Base-by-base conservation (phyloP, 176 grass and related monocot genomes). In the Secale cereale region DNA sequence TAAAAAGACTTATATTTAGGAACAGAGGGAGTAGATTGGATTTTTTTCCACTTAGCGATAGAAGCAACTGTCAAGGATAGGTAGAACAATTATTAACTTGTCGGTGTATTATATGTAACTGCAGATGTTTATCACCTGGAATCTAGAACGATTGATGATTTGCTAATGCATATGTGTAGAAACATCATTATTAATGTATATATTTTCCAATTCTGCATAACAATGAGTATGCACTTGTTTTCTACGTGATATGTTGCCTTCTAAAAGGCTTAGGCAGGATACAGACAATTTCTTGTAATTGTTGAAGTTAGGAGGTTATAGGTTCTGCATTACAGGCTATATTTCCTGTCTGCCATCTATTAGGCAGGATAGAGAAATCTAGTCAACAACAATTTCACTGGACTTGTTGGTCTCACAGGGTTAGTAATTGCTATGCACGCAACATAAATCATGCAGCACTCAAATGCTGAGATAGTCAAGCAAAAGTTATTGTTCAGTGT, bases 181-280 rank as follows among this genome's bases (percentile, higher is more conserved):
- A 77, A 80, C 56, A 66, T 3, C 56, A 66, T 3, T 22, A 29
- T 76, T 67, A 28, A 14, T 60, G 37, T 60, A 6, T 89, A 23
- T 39, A 23, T 89, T 69, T 81, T 70, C 8, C 6, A 66, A 79
- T 52, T 66, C 19, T 65, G 41, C 59, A 27, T 84, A 22, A 25
- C 23, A 79, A 74, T 82, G n/a, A 63, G 81, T 63, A 77, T 85
- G 71, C 63, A 9, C 57, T 72, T 83, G 46, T 59, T 70, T 83
- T 65, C 22, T n/a, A 19, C 1, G 6, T 3, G 12, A 17, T 67
- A 11, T 80, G 6, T 43, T 67, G 27, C 19, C 41, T 67, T 81
- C 78, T 30, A 23, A 50, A 80, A 67, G 65, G 59, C 36, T 65
- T 79, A 65, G 37, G 70, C 25, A 74, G 70, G 70, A 14, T 74